phyloP scores from a whole-genome alignment of 306 rosid genomes.

The Purshia tridentata region DNA sequence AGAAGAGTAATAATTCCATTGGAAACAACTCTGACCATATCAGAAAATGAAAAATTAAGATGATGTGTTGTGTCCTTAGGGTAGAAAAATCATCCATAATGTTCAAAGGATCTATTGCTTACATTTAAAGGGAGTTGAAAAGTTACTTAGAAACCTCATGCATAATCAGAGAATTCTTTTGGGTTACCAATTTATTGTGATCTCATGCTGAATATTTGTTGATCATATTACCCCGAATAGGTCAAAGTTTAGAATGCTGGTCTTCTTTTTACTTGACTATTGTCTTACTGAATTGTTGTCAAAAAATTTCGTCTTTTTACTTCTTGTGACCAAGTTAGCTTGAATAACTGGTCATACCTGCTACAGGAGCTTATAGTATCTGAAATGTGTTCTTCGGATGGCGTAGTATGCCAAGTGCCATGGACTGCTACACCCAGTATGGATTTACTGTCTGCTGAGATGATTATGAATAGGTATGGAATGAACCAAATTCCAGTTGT shows the following conservation, averaged over 20 bases:
- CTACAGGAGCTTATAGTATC: slow-evolving; percentile 70
- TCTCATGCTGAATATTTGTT: background rate
- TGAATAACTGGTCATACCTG: slow-evolving; percentile 29
- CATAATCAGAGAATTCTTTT: background rate
- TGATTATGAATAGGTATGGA: slow-evolving; percentile 62
- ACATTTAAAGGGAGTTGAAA: background rate
- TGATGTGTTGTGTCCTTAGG: background rate
- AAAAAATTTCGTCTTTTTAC: slow-evolving; percentile 1
- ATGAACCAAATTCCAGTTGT: slow-evolving; percentile 65
- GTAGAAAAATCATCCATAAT: background rate
- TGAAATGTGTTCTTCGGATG: slow-evolving; percentile 67
- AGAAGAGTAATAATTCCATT: too few species aligned
- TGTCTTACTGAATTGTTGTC: background rate
- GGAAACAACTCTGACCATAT: background rate
- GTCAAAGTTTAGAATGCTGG: background rate
- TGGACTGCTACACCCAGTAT: slow-evolving; percentile 81
- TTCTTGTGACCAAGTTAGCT: slow-evolving; percentile 13
- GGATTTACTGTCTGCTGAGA: slow-evolving; percentile 73
- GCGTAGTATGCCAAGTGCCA: slow-evolving; percentile 54
- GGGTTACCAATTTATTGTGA: background rate
- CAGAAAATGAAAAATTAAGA: background rate
- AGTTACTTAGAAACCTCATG: background rate
- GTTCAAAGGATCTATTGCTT: background rate
- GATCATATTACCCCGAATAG: background rate
- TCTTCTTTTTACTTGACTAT: background rate